Evolutionary conservation across 768 basidiomycete genomes (phyloP).

Genomic region (Antrodiella citrinella): DNA sequence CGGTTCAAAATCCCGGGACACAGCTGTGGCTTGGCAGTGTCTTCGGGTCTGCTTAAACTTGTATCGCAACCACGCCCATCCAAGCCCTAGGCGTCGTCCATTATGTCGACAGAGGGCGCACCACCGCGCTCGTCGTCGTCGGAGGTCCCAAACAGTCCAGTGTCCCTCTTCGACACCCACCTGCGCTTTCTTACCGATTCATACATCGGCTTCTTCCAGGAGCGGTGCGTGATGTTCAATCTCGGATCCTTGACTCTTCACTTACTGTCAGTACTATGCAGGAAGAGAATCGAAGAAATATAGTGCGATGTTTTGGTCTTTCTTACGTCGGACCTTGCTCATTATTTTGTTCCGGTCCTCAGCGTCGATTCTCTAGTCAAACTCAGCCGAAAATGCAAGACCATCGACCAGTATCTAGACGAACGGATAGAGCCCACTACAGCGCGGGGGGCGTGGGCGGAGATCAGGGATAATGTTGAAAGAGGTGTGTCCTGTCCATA

Average conservation of each 20-base stretch:
- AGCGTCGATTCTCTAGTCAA: conserved; percentile 62
- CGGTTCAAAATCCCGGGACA: too few species aligned
- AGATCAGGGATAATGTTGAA: conserved; percentile 80
- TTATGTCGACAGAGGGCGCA: too few species aligned
- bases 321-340: conserved; percentile 19
- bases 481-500: conserved; percentile 44
- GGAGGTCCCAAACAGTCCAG: conserved; percentile 27
- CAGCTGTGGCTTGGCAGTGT: too few species aligned
- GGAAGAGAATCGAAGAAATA: conserved; percentile 75
- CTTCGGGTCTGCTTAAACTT: too few species aligned
- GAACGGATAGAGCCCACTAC: conserved; percentile 60
- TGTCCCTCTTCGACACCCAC: conserved; percentile 66
- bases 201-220: conserved; percentile 79
- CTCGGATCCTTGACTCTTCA: conserved; percentile 4
- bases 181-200: conserved; percentile 64
- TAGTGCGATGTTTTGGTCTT: conserved; percentile 43
- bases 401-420: conserved; percentile 64
- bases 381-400: conserved; percentile 63
- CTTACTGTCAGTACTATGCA: conserved; percentile 23
- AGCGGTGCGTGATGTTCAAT: conserved; percentile 45
- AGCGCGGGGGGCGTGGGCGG: conserved; percentile 69
- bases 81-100: too few species aligned
- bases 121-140: conserved; percentile 9
- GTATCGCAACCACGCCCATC: too few species aligned
- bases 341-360: background rate